Evolutionary conservation across 2,329 filamentous ascomycete species (phyloP), one percentile per base, ranked within the genome.

Genomic region (Fonsecaea pugnacius): DNA sequence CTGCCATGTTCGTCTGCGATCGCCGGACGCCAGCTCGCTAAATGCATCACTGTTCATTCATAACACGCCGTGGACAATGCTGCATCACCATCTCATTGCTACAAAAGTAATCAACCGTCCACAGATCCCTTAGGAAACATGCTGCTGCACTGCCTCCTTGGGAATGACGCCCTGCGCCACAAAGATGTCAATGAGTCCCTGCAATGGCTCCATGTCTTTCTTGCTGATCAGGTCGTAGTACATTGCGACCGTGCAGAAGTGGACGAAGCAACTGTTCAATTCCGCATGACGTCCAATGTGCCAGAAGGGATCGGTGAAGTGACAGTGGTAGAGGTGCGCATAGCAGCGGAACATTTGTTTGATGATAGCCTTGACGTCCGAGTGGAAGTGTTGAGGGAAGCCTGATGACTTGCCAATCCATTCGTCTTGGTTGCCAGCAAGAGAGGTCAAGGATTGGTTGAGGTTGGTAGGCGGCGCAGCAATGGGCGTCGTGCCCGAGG

Each of bases 311-410:
- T 92, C 90, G 66, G 88, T 81, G 78, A 91, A 99, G 78, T 99
- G 95, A 63, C 93, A 91, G 85, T 96, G 97, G 83, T 99, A 99
- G 66, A 99, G 87, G 78, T 99, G 95, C 54, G 95, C 90, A 75
- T 99, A 99, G 71, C 97, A 94, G 65, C 95, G 91, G 84, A 99
- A 98, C 90, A 99, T 98, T 79, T 97, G 95, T 72, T 93, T 90
- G 82, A 97, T 94, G 73, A 97, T 95, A 70, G 89, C 89, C 82
- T 96, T 92, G 82, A 94, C 95, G 71, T 96, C 92, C 67, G 89
- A 87, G 72, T 94, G 84, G 77, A 97, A 98, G 70, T 91, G 91
- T 69, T 90, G 87, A 2, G 95, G 95, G 78, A 99, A 99, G 3
- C 94, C 94, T 66, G 91, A 95, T 53, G 91, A 87, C 80, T 96